Evolutionary conservation across 179 eudicot genomes (phyloP), one percentile per base, ranked within the genome.

Genomic region (Spergularia azorica): DNA sequence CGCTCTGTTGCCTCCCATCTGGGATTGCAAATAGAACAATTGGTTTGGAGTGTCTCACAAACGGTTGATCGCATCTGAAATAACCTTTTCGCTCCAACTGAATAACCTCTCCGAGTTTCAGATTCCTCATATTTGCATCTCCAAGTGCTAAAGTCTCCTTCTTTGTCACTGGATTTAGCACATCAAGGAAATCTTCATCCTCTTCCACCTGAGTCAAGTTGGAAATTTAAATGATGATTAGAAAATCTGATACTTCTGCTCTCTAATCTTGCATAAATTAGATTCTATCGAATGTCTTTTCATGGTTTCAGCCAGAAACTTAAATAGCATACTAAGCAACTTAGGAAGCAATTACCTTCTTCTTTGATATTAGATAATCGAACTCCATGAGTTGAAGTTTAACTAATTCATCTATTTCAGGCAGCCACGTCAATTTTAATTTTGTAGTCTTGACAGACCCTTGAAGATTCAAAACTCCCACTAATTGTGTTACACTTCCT

Each of bases 11-110:
- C 86, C 93, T 91, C 43, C 99, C 99, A 55, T 95, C 97, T 20
- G 99, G 99, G 71, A 93, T 93, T 5, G 99, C 89, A 81, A 86
- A 89, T 60, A 95, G 87, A 71, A 95, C 87, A 7, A 95, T 88
- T 16, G 97, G 97, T 83, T 93, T 91, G 26, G 94, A 89, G 5
- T 83, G 81, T 78, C 97, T 88, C 57, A 90, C 61, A 51, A 84
- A 89, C 13, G 99, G 92, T 63, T 83, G 91, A 83, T 95, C 99
- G 32, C 97, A 91, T 79, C 97, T 88, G 81, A 90, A 95, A 78
- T 95, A 95, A 20, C 99, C 99, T 77, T 95, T 95, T 80, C 99
- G 81, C 90, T 95, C 99, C 71, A 93, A 85, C 86, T 95, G 97
- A 75, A 95, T 77, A 21, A 91, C 71, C 59, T 95, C 97, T 77